Evolutionary conservation across 2,329 filamentous ascomycete genomes (phyloP).

Genomic region (Penicillium sp.): DNA sequence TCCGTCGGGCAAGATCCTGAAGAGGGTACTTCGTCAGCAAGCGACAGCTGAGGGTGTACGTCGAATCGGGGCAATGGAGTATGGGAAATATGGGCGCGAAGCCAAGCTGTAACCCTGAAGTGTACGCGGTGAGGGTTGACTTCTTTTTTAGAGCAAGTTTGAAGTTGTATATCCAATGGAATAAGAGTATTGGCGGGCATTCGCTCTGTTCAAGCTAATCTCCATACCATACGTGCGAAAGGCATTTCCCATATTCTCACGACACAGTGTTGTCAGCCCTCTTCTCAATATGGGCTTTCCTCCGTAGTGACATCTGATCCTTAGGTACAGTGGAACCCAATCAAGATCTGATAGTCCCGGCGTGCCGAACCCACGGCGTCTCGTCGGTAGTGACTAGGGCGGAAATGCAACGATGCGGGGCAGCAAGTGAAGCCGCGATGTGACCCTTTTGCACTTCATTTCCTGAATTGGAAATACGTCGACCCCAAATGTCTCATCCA

Average conservation of each 20-base stretch:
- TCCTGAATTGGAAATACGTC: slow-evolving; percentile 19
- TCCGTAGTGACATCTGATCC: neutral
- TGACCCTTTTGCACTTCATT: slow-evolving; percentile 25
- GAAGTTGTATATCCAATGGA: neutral
- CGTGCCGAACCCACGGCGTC: slow-evolving; percentile 2
- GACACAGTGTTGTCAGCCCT: neutral
- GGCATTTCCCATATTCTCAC: neutral
- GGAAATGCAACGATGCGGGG: neutral
- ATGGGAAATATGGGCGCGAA: neutral
- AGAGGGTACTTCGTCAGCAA: neutral
- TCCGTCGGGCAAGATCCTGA: neutral
- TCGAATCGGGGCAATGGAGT: neutral
- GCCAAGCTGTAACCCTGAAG: neutral
- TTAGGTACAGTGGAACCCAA: neutral
- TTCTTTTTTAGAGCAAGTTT: neutral
- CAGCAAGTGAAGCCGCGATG: slow-evolving; percentile 12
- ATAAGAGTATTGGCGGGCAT: neutral
- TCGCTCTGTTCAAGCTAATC: neutral
- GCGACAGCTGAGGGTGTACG: neutral
- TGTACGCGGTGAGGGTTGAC: too few species aligned
- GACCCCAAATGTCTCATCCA: neutral
- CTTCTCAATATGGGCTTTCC: neutral
- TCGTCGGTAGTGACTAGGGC: neutral
- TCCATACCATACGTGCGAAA: neutral
- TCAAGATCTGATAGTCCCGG: neutral